These are phyloP conservation scores for Pyricularia sp. DNA, from an alignment of 2,329 filamentous ascomycete genomes.

Conservation along the genomic window DNA sequence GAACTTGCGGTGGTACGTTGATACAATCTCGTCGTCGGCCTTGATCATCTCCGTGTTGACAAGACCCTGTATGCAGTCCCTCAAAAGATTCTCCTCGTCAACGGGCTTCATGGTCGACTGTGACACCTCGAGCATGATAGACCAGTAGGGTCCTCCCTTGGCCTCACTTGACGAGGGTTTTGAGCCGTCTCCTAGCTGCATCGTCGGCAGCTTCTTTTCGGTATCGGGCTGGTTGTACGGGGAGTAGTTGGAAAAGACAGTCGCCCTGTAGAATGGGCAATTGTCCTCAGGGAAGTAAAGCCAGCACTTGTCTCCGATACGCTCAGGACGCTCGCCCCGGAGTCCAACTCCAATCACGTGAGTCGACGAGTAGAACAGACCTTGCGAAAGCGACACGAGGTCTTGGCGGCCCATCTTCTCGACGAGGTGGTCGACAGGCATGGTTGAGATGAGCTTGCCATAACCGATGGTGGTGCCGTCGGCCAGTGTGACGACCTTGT, in stretches of 20 bases:
- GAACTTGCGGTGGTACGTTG: constrained; percentile 95
- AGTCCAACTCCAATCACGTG: constrained; percentile 96
- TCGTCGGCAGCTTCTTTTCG: constrained; percentile 75
- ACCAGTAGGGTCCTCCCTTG: constrained; percentile 95
- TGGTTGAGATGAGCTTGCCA: constrained; percentile 88
- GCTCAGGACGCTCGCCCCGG: constrained; percentile 81
- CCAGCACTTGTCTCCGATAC: constrained; percentile 99
- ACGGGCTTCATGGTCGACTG: constrained; percentile 95
- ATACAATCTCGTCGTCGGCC: constrained; percentile 87
- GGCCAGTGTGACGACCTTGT: constrained; percentile 71
- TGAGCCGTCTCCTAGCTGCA: constrained; percentile 77
- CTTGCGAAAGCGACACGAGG: constrained; percentile 74
- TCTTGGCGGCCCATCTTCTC: constrained; percentile 83
- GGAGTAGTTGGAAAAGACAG: constrained; percentile 99
- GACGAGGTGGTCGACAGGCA: constrained; percentile 85
- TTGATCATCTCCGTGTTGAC: constrained; percentile 97
- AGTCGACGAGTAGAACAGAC: constrained; percentile 91
- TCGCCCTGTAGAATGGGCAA: constrained; percentile 98
- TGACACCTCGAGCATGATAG: constrained; percentile 97
- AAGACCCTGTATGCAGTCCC: constrained; percentile 89
- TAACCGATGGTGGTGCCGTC: constrained; percentile 88
- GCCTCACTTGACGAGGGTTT: constrained; percentile 64
- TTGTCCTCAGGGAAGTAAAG: constrained; percentile 98
- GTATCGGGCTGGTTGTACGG: constrained; percentile 91
- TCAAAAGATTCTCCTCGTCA: constrained; percentile 72